phyloP scores from a whole-genome alignment of 192 early-diverging fungal species.

The Backusella morwellensis region DNA sequence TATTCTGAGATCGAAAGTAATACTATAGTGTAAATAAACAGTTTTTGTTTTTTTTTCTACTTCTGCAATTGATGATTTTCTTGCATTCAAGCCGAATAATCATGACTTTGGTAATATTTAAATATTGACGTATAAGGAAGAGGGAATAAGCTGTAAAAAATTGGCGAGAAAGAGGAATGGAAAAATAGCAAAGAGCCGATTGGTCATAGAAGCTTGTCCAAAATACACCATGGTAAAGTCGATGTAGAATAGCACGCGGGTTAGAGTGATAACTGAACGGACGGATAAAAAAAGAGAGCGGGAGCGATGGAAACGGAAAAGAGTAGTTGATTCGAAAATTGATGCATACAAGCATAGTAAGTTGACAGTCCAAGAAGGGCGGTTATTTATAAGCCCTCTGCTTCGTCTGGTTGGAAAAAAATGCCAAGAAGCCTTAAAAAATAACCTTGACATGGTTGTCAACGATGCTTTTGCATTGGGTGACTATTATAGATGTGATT shows the following conservation, averaged over 20 bases:
- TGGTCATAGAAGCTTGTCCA: not conserved
- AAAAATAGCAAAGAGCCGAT: not conserved
- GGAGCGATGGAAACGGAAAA: not conserved
- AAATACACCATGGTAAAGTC: not conserved
- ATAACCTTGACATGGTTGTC: not conserved
- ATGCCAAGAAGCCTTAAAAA: conserved; percentile 34
- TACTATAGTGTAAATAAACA: too few relatives aligned
- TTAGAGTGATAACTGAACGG: not conserved
- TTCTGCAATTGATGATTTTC: too few relatives aligned
- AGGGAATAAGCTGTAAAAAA: not conserved
- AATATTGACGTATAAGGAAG: not conserved
- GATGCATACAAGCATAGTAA: not conserved
- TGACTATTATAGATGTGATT: conserved; percentile 87
- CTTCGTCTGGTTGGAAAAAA: conserved; percentile 59
- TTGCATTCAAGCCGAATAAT: not conserved
- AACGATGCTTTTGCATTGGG: not conserved
- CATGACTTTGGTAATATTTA: not conserved
- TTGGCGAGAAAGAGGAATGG: not conserved
- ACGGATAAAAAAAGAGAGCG: not conserved
- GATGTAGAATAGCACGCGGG: not conserved
- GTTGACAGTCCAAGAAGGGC: conserved; percentile 53
- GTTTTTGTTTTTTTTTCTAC: not conserved
- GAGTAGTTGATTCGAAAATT: not conserved
- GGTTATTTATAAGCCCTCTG: conserved; percentile 46
- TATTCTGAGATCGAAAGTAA: too few relatives aligned